Percentiles rank a stretch among this genome's conserved stretches.
Evolutionary conservation across 2,329 filamentous ascomycete genomes (phyloP).

Genomic region (Neofusicoccum sp.): DNA sequence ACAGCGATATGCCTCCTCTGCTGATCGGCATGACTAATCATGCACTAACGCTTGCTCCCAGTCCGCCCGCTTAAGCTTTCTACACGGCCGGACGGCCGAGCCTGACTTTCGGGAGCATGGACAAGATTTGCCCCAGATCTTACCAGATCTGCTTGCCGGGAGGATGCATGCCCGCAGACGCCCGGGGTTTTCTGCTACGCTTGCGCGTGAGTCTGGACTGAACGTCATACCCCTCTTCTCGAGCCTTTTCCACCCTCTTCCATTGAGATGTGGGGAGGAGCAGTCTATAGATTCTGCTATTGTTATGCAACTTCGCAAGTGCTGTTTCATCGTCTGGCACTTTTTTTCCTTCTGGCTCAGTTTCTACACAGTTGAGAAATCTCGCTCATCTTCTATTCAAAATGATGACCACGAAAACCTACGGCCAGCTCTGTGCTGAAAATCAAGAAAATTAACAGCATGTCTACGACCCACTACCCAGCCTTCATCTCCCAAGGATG

Average conservation of each 20-base stretch:
- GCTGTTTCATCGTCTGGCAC: too few relatives aligned
- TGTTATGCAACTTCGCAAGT: too few relatives aligned
- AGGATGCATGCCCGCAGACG: background rate
- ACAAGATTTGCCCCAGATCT: background rate
- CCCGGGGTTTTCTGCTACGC: background rate
- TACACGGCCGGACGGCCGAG: background rate
- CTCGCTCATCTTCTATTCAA: background rate
- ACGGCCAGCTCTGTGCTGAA: constrained; percentile 20
- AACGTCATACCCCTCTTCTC: too few relatives aligned
- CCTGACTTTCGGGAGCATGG: background rate
- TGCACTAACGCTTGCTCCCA: background rate
- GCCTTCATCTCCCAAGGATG: constrained; percentile 32
- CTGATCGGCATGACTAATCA: background rate
- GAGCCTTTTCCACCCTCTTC: too few relatives aligned
- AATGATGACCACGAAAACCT: background rate
- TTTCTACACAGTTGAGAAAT: too few relatives aligned
- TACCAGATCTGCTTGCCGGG: background rate
- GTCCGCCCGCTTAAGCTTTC: background rate
- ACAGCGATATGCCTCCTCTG: background rate
- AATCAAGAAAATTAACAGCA: constrained; percentile 33
- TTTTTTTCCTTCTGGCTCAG: too few relatives aligned
- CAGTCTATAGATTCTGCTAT: too few relatives aligned
- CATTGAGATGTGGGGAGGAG: too few relatives aligned
- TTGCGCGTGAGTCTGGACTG: too few relatives aligned
- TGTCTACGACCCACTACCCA: constrained; percentile 34